Base-by-base conservation (phyloP, 2,329 filamentous ascomycete species). In the Rutstroemia sp. region DNA sequence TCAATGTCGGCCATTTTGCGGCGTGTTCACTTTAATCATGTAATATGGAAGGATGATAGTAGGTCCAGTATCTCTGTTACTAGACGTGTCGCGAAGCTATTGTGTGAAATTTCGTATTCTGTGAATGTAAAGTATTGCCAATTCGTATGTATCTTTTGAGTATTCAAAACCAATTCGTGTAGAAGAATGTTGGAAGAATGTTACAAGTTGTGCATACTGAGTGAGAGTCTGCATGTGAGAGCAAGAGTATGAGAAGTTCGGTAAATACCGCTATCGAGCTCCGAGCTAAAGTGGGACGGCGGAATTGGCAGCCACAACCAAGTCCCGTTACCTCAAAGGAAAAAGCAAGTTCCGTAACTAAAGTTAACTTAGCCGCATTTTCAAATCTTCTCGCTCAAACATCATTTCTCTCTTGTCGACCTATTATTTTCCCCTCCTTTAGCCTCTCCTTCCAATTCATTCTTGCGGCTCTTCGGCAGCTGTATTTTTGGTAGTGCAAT, bases 1-100 rank as follows among this genome's bases (percentile, higher is more conserved):
- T 94, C 87, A 66, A 85, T 81, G 67, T 94, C 88, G 61, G 83
- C 80, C 86, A 82, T 78, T 54, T 65, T 73, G 62, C 57, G 25
- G 39, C 38, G 46, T 50, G 47, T 44, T 44, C 45, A 17, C 19
- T 46, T n/a, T 34, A 16, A 17, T 17, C 46, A 17, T 48, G 39
- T 8, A 17, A 42, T 42, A 2, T 17, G 17, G 39, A 42, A 42
- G 30, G 4, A 5, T 34, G 30, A 34, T 34, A 34, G 4, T 34
- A 12, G 30, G 30, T 34, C 30, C 30, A 34, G 9, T 34, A 34
- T 34, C 4, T 10, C 12, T 34, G 30, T 34, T 12, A 14, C 12
- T 5, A 34, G 30, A 34, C 2, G 30, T 34, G 30, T 34, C 10
- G 10, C 3, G 30, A 34, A 34, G 30, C 30, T 34, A 34, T 34